Evolutionary conservation across 2,329 filamentous ascomycete genomes (phyloP).

Genomic region (Fusarium sp.): DNA sequence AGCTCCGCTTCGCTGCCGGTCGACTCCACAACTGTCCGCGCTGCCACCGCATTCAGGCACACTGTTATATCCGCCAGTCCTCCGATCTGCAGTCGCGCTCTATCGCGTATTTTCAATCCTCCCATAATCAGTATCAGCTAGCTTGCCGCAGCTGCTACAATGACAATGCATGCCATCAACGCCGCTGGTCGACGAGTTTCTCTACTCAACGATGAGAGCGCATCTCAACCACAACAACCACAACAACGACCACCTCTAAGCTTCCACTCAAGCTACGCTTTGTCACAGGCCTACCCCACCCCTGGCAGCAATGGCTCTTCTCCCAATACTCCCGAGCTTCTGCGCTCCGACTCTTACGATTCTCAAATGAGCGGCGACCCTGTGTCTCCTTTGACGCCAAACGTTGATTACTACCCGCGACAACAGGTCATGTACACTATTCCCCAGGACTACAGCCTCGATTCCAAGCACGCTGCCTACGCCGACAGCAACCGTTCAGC

Average conservation of each 20-base stretch:
- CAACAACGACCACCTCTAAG: slow-evolving; percentile 47
- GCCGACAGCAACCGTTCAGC: slow-evolving; percentile 62
- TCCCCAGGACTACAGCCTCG: slow-evolving; percentile 53
- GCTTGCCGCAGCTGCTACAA: slow-evolving; percentile 8
- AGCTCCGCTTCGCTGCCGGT: slow-evolving; percentile 17
- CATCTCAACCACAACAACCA: slow-evolving; percentile 14
- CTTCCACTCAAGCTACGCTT: slow-evolving; percentile 56
- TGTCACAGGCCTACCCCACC: slow-evolving; percentile 54
- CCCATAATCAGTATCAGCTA: not conserved
- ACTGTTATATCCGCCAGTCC: slow-evolving; percentile 3
- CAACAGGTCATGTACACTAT: slow-evolving; percentile 58
- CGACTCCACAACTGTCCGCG: slow-evolving; percentile 27
- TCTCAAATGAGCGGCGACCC: slow-evolving; percentile 70
- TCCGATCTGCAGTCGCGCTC: slow-evolving; percentile 12
- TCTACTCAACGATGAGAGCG: slow-evolving; percentile 66
- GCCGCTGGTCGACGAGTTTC: slow-evolving; percentile 72
- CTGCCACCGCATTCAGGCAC: slow-evolving; percentile 32
- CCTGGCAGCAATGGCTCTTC: slow-evolving; percentile 61
- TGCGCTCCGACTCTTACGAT: slow-evolving; percentile 73
- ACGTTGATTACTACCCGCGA: slow-evolving; percentile 60
- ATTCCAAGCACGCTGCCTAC: slow-evolving; percentile 61
- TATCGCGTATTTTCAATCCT: not conserved
- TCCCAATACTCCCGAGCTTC: slow-evolving; percentile 69
- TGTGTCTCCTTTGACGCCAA: slow-evolving; percentile 70
- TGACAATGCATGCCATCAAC: slow-evolving; percentile 68